Percentiles rank a stretch among this genome's conserved stretches.
phyloP scores from a whole-genome alignment of 139 green algal species.

The Chlamydomonas sphaeroides region DNA sequence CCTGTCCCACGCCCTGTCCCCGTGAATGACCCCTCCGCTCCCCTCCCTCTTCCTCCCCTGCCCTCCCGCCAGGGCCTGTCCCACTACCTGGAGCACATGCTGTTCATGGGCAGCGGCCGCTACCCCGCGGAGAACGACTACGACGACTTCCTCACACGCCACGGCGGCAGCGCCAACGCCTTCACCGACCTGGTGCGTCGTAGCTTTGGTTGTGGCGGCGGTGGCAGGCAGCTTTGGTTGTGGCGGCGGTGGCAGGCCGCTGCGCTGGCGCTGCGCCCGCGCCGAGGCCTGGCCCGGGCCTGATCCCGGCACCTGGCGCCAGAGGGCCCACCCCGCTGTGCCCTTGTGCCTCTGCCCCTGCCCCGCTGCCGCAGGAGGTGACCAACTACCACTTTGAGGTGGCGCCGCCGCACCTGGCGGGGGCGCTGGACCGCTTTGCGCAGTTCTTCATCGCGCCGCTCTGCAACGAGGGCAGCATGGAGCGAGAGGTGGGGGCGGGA shows the following conservation, averaged over 20 bases:
- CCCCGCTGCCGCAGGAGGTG: conserved; percentile 68
- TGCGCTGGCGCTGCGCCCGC: too few relatives aligned
- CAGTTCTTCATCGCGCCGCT: conserved; percentile 95
- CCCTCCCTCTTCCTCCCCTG: background rate
- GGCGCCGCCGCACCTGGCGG: conserved; percentile 72
- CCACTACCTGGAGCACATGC: conserved; percentile 99
- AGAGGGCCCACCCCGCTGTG: too few relatives aligned
- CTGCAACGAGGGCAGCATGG: conserved; percentile 81
- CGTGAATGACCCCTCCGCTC: too few relatives aligned
- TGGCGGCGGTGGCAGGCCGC: too few relatives aligned
- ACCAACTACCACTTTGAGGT: conserved; percentile 97
- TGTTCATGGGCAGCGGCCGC: conserved; percentile 97
- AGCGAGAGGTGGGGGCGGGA: conserved; percentile 90
- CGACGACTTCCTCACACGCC: conserved; percentile 85
- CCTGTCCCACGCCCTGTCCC: background rate
- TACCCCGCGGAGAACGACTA: conserved; percentile 98
- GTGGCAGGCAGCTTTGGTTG: too few relatives aligned
- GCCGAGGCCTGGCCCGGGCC: too few relatives aligned
- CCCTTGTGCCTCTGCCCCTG: too few relatives aligned
- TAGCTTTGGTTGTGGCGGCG: too few relatives aligned
- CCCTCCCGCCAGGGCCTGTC: conserved; percentile 72
- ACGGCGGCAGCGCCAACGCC: conserved; percentile 92
- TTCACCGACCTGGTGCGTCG: conserved; percentile 90
- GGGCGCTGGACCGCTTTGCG: conserved; percentile 92
- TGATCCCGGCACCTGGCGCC: too few relatives aligned